phyloP scores from a whole-genome alignment of 1,284 basidiomycete genomes.

The Ustilago curta region DNA sequence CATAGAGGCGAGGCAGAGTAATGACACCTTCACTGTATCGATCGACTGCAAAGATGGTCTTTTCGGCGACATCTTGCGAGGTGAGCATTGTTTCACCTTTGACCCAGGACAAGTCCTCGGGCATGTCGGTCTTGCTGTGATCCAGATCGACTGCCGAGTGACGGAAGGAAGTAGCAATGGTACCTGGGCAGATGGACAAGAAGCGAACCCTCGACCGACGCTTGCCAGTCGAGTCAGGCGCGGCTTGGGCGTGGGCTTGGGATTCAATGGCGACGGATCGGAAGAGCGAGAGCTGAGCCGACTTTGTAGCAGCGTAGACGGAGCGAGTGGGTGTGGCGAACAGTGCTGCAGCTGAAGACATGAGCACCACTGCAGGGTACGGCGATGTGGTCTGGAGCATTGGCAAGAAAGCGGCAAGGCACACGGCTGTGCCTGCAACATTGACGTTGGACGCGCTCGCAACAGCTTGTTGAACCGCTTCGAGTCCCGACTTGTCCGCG shows the following conservation, averaged over 20 bases:
- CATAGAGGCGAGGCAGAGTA: conserved; percentile 50
- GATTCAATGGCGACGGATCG: conserved; percentile 81
- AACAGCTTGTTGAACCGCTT: conserved; percentile 70
- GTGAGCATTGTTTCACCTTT: conserved; percentile 55
- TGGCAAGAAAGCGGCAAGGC: conserved; percentile 75
- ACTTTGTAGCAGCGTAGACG: conserved; percentile 86
- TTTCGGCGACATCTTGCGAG: conserved; percentile 39
- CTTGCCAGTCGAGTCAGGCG: neutral
- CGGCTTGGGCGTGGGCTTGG: conserved; percentile 65
- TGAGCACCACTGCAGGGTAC: conserved; percentile 80
- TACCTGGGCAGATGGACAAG: conserved; percentile 63
- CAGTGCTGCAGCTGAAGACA: conserved; percentile 83
- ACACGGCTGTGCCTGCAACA: conserved; percentile 71
- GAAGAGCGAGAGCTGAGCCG: conserved; percentile 82
- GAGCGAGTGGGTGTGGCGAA: conserved; percentile 87
- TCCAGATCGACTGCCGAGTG: conserved; percentile 58
- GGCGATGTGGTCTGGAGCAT: conserved; percentile 78
- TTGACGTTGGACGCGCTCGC: conserved; percentile 70
- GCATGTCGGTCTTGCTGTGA: conserved; percentile 21
- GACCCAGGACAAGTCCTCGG: conserved; percentile 45
- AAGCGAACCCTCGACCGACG: conserved; percentile 54
- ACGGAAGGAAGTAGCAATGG: conserved; percentile 63
- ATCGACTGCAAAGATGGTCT: conserved; percentile 55
- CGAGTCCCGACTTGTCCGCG: conserved; percentile 70
- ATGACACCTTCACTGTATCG: conserved; percentile 40